These are phyloP conservation scores for Tarenaya hassleriana DNA, from an alignment of 345 rosid species.

Conservation along the genomic window DNA sequence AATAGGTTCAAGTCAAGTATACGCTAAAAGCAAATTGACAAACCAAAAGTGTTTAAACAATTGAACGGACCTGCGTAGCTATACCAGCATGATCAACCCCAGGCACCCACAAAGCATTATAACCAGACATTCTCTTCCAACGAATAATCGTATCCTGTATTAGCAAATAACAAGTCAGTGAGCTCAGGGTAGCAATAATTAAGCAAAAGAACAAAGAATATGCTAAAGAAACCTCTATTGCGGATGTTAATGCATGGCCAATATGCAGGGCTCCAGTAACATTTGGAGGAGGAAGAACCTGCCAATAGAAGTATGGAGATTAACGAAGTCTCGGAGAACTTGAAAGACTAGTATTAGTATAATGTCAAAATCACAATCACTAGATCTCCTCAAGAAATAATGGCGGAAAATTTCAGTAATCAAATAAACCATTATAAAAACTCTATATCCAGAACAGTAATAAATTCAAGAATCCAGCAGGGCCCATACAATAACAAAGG, in stretches of 20 bases:
- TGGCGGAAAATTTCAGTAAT: not conserved
- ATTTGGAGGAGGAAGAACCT: slow-evolving; percentile 99
- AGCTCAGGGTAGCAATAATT: slow-evolving; percentile 1
- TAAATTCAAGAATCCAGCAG: slow-evolving; percentile 9
- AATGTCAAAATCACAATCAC: slow-evolving; percentile 3
- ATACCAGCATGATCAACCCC: slow-evolving; percentile 98
- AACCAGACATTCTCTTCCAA: slow-evolving; percentile 95
- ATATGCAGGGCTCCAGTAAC: slow-evolving; percentile 96
- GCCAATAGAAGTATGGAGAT: slow-evolving; percentile 16
- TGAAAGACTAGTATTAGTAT: not conserved
- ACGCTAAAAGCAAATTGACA: not conserved
- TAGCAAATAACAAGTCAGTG: slow-evolving; percentile 1
- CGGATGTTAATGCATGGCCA: slow-evolving; percentile 92
- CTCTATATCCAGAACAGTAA: not conserved
- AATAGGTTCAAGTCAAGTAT: not conserved
- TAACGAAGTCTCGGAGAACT: not conserved
- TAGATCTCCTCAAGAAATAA: slow-evolving; percentile 6
- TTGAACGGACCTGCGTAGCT: slow-evolving; percentile 99
- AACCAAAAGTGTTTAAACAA: not conserved
- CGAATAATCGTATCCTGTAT: slow-evolving; percentile 85
- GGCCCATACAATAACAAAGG: slow-evolving; percentile 67
- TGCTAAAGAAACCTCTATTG: slow-evolving; percentile 54
- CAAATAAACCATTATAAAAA: slow-evolving; percentile 11
- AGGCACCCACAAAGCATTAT: slow-evolving; percentile 90
- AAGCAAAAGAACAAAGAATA: not conserved